Evolutionary conservation across 2,329 filamentous ascomycete genomes (phyloP), one percentile per base, ranked within the genome.

Genomic region (Podosphaera leucotricha): DNA sequence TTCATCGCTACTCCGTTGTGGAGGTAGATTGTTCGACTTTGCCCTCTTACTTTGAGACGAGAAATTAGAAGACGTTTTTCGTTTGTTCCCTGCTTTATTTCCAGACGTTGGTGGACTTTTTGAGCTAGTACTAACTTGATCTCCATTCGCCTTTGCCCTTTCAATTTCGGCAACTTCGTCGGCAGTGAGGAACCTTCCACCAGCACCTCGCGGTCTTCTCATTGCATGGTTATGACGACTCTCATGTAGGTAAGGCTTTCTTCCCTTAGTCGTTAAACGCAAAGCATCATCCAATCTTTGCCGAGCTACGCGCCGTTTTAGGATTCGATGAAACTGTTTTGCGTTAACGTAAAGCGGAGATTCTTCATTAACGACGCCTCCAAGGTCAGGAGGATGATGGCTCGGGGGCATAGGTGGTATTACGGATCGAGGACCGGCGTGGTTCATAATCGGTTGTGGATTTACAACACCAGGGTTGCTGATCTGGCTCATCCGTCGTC

Each of bases 201-300:
- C 90, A 0, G 90, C 90, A 15, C 90, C 90, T 58, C 90, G 75
- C 22, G 90, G 90, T 54, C 90, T 70, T 46, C 90, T 77, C 90
- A 98, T 98, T 8, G 90, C 90, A 61, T 98, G 90, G 57, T 95
- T 95, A 61, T 98, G 90, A 56, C 90, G 73, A 21, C 87, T 95
- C 59, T 98, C 90, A 63, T 98, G 90, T 26, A 98, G 70, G 56
- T 98, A 98, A 2, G 90, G 90, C 63, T 94, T 95, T 30, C 90
- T 76, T 21, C 87, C 87, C 63, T 98, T 98, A 8, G 80, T 92
- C 0, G 90, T 95, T 46, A 95, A 65, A 37, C 90, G 75, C 38
- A 98, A 64, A 44, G 86, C 82, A 60, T 98, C 90, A 60, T 98
- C 90, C 15, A 98, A 68, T 59, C 83, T 84, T 61, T 95, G 90